phyloP scores from a whole-genome alignment of 768 basidiomycete genomes.

The Mrakia gelida region DNA sequence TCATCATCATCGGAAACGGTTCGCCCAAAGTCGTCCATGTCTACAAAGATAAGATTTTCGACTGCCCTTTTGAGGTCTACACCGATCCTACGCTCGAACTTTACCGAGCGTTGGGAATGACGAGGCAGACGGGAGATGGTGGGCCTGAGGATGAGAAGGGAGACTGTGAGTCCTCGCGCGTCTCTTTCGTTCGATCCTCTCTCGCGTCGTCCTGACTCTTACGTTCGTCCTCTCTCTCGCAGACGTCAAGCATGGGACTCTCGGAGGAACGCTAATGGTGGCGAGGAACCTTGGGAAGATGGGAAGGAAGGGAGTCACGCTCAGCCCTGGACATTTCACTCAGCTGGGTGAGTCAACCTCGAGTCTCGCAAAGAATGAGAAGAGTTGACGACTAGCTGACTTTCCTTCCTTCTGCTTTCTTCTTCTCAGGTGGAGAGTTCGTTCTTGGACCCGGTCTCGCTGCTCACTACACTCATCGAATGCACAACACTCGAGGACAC shows the following conservation, averaged over 20 bases:
- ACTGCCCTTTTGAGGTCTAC: slow-evolving; percentile 67
- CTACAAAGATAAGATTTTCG: slow-evolving; percentile 58
- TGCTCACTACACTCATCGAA: slow-evolving; percentile 75
- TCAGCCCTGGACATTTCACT: slow-evolving; percentile 55
- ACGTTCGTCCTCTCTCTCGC: background rate
- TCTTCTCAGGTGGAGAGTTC: slow-evolving; percentile 76
- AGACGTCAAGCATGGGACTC: slow-evolving; percentile 59
- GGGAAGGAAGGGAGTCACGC: slow-evolving; percentile 46
- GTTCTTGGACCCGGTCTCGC: slow-evolving; percentile 59
- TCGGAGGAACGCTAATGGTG: slow-evolving; percentile 70
- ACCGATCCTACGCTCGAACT: slow-evolving; percentile 64
- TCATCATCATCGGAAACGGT: slow-evolving; percentile 75
- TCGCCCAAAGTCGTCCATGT: slow-evolving; percentile 50
- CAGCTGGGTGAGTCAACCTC: slow-evolving; percentile 47
- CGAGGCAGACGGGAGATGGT: slow-evolving; percentile 50
- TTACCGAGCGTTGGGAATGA: slow-evolving; percentile 75
- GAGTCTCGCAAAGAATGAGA: background rate
- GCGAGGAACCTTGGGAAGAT: slow-evolving; percentile 64
- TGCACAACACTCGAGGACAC: slow-evolving; percentile 71
- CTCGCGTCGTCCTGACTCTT: background rate
- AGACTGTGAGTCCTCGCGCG: slow-evolving; percentile 41
- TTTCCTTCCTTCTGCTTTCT: background rate
- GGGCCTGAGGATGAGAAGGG: slow-evolving; percentile 51
- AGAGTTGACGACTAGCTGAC: background rate
- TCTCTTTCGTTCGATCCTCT: background rate